phyloP scores from a whole-genome alignment of 768 basidiomycete species.

The Lactarius quietus region DNA sequence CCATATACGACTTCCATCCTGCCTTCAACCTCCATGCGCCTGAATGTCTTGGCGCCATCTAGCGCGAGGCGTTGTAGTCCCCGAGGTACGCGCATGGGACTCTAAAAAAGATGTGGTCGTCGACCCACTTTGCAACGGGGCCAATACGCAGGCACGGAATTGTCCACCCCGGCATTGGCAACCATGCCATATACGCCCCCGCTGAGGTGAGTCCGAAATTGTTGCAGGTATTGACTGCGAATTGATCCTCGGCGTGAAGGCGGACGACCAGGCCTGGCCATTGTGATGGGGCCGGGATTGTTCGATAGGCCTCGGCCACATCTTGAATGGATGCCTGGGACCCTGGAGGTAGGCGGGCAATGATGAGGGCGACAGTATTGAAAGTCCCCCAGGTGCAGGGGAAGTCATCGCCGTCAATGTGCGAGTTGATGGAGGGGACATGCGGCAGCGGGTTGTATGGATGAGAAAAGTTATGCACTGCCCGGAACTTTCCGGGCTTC shows the following conservation, averaged over 20 bases:
- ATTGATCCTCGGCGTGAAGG: not conserved
- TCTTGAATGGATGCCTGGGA: not conserved
- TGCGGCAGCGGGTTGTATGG: conserved; percentile 23
- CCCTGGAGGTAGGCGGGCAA: not conserved
- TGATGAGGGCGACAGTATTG: not conserved
- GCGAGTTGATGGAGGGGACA: too few species aligned
- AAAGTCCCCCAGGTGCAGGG: not conserved
- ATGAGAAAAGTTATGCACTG: conserved; percentile 41
- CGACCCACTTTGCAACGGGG: conserved; percentile 30
- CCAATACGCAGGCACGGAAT: conserved; percentile 27
- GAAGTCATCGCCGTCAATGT: too few species aligned
- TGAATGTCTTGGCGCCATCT: too few species aligned
- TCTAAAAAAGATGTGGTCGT: conserved; percentile 28
- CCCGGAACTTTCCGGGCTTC: conserved; percentile 33
- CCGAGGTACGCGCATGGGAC: conserved; percentile 19
- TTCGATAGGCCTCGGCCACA: not conserved
- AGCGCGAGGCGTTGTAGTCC: conserved; percentile 28
- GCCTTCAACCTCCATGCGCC: too few species aligned
- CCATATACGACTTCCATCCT: too few species aligned
- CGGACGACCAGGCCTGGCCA: not conserved
- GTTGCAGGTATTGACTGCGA: not conserved
- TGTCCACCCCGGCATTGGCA: conserved; percentile 21
- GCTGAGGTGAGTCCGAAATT: not conserved
- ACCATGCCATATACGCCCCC: not conserved
- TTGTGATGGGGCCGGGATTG: not conserved